Evolutionary conservation across 495 filamentous ascomycete genomes (phyloP), one percentile per base, ranked within the genome.

Genomic region (Corynascus novoguineensis): DNA sequence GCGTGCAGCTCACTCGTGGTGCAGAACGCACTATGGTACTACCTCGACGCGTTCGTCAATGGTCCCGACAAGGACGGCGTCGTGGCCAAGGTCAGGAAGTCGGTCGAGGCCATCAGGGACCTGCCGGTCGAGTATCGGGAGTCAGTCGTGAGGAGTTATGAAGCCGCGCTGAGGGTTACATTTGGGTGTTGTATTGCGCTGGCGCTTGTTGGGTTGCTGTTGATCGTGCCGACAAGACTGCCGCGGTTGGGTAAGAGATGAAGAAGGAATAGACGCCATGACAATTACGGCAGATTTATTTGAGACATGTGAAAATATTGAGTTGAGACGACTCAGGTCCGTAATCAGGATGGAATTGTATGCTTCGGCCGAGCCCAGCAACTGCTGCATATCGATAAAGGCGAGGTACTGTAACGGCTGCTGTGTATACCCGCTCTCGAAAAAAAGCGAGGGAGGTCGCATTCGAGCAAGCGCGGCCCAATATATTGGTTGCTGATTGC

Each of bases 1-100:
- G 79, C 86, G 4, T 73, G 76, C 28, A 86, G 83, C 54, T 89
- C 85, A 64, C 78, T 89, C 61, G 81, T 91, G 24, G 75, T 92
- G 57, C 88, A 92, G 69, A 91, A 91, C 65, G 75, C 78, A 3
- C 74, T 92, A 29, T 60, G 79, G 22, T 78, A 74, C 11, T 82
- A 83, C 50, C 73, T 92, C 1, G 69, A 82, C 0, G 57, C 68
- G 41, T 74, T 78, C 38, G 82, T 91, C 0, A 77, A 72, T 0
- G 83, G 81, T 0, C 70, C 74, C 0, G 71, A 80, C 12, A 70
- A 70, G 67, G 58, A 60, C 12, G 49, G 51, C 1, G 60, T 78
- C 14, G 63, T 77, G 27, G 68, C 61, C 42, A 50, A 47, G 28
- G 74, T 75, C 3, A 61, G 76, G 31, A 62, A 68, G 55, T 73